phyloP scores from a whole-genome alignment of 2,329 filamentous ascomycete species.

The Hymenoscyphus repandus region DNA sequence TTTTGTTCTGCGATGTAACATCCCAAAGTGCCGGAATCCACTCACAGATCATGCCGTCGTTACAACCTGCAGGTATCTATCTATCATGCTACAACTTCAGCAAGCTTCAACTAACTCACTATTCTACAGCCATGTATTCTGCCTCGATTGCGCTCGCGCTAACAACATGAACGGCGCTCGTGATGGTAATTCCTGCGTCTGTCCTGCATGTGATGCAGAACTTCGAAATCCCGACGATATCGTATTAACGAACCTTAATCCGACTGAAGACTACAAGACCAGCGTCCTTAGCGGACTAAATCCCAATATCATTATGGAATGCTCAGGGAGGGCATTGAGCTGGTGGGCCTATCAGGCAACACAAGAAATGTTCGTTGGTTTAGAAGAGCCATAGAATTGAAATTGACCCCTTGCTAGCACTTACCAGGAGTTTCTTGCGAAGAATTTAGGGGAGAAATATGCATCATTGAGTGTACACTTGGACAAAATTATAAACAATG shows the following conservation, averaged over 20 bases:
- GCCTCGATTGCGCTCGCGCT: conserved; percentile 63
- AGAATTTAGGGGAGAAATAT: conserved; percentile 69
- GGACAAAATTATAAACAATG: conserved; percentile 69
- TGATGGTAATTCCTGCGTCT: conserved; percentile 48
- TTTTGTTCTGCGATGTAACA: conserved; percentile 71
- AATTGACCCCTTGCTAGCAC: conserved; percentile 42
- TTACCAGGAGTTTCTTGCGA: conserved; percentile 73
- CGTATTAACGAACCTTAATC: conserved; percentile 65
- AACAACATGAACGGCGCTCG: conserved; percentile 53
- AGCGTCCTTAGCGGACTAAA: conserved; percentile 78
- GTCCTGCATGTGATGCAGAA: conserved; percentile 69
- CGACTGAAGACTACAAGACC: conserved; percentile 85
- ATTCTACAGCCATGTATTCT: conserved; percentile 72
- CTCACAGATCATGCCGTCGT: conserved; percentile 71
- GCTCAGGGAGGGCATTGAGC: conserved; percentile 68
- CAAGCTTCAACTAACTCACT: conserved; percentile 10
- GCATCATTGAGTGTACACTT: conserved; percentile 57
- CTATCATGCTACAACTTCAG: conserved; percentile 1
- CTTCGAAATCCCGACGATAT: conserved; percentile 72
- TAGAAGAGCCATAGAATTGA: conserved; percentile 16
- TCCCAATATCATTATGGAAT: conserved; percentile 80
- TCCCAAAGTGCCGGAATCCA: conserved; percentile 66
- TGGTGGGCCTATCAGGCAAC: conserved; percentile 87
- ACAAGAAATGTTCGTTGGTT: conserved; percentile 65
- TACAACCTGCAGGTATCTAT: conserved; percentile 75